Conservation (phyloP, 2,329 filamentous ascomycete species). For the Zymoseptoria ardabiliae region DNA sequence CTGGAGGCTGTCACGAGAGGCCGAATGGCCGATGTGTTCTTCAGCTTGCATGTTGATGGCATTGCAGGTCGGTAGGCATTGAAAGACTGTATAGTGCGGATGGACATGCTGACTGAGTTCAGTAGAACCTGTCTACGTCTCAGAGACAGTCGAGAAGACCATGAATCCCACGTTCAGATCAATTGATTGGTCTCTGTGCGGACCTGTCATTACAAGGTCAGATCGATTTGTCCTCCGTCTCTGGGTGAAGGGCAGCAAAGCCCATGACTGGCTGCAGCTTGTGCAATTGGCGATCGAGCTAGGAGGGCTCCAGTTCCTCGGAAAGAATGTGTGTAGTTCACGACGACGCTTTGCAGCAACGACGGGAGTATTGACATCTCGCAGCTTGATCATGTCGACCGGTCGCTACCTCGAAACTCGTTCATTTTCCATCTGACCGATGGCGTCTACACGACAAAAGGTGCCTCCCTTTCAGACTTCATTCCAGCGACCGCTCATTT, state of each 20-base stretch:
- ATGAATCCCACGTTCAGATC: constrained; percentile 86
- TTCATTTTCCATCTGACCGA: constrained; percentile 79
- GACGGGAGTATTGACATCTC: constrained; percentile 4
- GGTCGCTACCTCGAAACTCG: constrained; percentile 72
- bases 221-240: constrained; percentile 61
- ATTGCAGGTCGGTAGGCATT: constrained; percentile 33
- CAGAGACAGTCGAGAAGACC: constrained; percentile 67
- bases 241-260: constrained; percentile 58
- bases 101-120: constrained; percentile 11
- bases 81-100: background rate
- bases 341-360: constrained; percentile 4
- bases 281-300: constrained; percentile 67
- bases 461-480: constrained; percentile 22
- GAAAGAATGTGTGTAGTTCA: constrained; percentile 45
- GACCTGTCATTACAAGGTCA: constrained; percentile 57
- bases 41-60: constrained; percentile 66
- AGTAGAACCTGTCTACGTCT: constrained; percentile 77
- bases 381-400: constrained; percentile 53
- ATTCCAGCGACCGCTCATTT: constrained; percentile 20
- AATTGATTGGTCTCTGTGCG: constrained; percentile 65
- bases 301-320: constrained; percentile 68
- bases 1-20: constrained; percentile 65
- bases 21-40: constrained; percentile 79
- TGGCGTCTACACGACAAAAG: constrained; percentile 62
- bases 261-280: constrained; percentile 54